phyloP scores from a whole-genome alignment of 352 stramenopile genomes.

The Globisporangium acanthophoron region DNA sequence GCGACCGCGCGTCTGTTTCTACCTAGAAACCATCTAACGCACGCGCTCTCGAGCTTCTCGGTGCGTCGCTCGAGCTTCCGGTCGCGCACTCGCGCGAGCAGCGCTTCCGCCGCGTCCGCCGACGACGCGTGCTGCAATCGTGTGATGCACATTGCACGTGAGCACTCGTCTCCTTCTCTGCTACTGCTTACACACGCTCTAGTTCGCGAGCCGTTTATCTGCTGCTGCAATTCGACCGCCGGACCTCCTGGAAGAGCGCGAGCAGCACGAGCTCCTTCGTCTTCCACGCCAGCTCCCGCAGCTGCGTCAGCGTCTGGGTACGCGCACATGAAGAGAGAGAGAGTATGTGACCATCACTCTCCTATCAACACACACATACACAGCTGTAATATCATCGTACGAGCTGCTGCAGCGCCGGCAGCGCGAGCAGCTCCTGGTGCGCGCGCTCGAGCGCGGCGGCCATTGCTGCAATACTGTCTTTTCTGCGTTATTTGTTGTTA shows the following conservation, averaged over 20 bases:
- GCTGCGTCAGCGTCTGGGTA: conserved; percentile 31
- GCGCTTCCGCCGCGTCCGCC: conserved; percentile 20
- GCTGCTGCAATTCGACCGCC: too few relatives aligned
- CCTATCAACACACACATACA: background rate
- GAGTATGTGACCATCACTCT: background rate
- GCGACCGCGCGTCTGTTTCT: too few relatives aligned
- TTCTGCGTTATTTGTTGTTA: background rate
- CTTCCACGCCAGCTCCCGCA: conserved; percentile 43
- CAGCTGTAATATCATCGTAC: conserved; percentile 7
- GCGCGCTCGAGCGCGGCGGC: conserved; percentile 12
- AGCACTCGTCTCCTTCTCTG: too few relatives aligned
- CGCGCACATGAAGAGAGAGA: background rate
- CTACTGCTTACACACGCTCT: too few relatives aligned
- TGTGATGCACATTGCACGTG: too few relatives aligned
- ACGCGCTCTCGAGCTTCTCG: conserved; percentile 38
- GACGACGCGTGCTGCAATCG: conserved; percentile 42
- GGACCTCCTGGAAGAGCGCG: conserved; percentile 46
- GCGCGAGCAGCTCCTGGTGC: conserved; percentile 25
- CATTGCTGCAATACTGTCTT: background rate
- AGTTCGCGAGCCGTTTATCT: too few relatives aligned
- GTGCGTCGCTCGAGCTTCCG: conserved; percentile 43
- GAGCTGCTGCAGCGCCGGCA: conserved; percentile 27
- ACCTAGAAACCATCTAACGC: background rate
- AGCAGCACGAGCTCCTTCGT: conserved; percentile 39
- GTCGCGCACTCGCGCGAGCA: conserved; percentile 25